Percentiles rank a stretch among this genome's conserved stretches.
Evolutionary conservation across 768 basidiomycete genomes (phyloP).

Genomic region (Podaxis rugospora): DNA sequence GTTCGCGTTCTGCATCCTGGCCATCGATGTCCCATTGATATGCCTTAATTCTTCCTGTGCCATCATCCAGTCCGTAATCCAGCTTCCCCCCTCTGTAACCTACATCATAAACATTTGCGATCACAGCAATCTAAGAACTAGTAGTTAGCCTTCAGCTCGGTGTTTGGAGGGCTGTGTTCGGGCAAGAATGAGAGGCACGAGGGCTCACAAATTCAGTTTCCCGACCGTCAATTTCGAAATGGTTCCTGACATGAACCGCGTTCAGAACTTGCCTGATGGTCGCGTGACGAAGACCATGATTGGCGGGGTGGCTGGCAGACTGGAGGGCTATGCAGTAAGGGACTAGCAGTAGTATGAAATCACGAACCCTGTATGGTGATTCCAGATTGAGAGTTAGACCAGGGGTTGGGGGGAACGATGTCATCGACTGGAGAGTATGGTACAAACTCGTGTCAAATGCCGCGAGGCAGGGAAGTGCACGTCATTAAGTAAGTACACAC

Average conservation of each 20-base stretch:
- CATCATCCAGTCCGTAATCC: conserved; percentile 8
- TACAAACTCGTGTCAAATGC: neutral
- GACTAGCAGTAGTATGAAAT: neutral
- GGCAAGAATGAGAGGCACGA: neutral
- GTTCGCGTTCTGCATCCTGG: conserved; percentile 5
- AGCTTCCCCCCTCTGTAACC: neutral
- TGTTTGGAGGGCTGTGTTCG: neutral
- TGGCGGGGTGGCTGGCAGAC: neutral
- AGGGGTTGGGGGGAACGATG: neutral
- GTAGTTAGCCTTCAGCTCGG: neutral
- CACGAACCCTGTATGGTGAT: neutral
- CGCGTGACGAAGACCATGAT: conserved; percentile 3
- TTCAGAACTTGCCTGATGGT: conserved; percentile 9
- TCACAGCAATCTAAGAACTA: conserved; percentile 3
- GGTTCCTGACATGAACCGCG: neutral
- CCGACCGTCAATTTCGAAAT: conserved; percentile 8
- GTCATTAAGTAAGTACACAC: conserved; percentile 4
- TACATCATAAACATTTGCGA: conserved; percentile 11
- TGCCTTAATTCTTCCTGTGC: conserved; percentile 14
- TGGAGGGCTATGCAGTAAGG: neutral
- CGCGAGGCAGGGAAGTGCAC: neutral
- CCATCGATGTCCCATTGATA: neutral
- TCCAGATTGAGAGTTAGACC: neutral
- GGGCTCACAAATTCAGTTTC: conserved; percentile 10
- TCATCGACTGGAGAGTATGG: neutral